Percentiles rank a stretch among this genome's conserved stretches.
Evolutionary conservation across 441 rosid genomes (phyloP).

Genomic region (Populus tomentosa): DNA sequence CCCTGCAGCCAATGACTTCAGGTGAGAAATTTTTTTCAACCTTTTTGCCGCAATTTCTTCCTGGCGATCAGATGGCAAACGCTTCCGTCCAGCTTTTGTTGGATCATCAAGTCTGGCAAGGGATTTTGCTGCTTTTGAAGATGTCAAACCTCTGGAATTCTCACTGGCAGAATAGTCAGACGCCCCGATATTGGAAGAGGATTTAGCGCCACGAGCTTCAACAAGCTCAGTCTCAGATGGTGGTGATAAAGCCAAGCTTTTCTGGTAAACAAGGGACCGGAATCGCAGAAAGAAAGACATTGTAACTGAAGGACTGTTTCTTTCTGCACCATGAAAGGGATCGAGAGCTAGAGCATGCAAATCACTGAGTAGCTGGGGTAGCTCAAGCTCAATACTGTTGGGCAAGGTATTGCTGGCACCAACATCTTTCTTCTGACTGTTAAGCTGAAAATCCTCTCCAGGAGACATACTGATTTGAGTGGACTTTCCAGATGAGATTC

Average conservation of each 20-base stretch:
- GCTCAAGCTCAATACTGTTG: slow-evolving; percentile 34
- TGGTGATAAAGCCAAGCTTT: slow-evolving; percentile 58
- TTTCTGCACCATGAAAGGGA: slow-evolving; percentile 59
- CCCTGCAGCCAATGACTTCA: slow-evolving; percentile 57
- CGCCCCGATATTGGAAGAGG: slow-evolving; percentile 22
- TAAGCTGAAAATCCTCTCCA: slow-evolving; percentile 26
- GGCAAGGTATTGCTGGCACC: slow-evolving; percentile 18
- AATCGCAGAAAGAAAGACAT: slow-evolving; percentile 60
- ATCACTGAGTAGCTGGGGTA: slow-evolving; percentile 54
- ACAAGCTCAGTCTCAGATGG: slow-evolving; percentile 39
- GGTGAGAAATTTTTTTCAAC: slow-evolving; percentile 48
- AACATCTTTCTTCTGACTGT: slow-evolving; percentile 37
- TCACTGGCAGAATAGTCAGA: slow-evolving; percentile 21
- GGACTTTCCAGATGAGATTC: slow-evolving; percentile 40
- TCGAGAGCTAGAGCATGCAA: slow-evolving; percentile 70
- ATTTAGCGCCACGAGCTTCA: slow-evolving; percentile 28
- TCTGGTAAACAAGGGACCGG: slow-evolving; percentile 69
- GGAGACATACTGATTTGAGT: slow-evolving; percentile 28
- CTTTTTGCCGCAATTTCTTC: slow-evolving; percentile 77
- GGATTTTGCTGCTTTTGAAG: slow-evolving; percentile 45
- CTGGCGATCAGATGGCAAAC: slow-evolving; percentile 70
- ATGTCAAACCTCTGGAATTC: slow-evolving; percentile 30
- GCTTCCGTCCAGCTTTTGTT: slow-evolving; percentile 66
- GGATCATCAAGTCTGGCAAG: slow-evolving; percentile 49
- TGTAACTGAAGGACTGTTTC: slow-evolving; percentile 39